Evolutionary conservation across 345 rosid species (phyloP), one percentile per base, ranked within the genome.

Genomic region (Melaleuca alternifolia): DNA sequence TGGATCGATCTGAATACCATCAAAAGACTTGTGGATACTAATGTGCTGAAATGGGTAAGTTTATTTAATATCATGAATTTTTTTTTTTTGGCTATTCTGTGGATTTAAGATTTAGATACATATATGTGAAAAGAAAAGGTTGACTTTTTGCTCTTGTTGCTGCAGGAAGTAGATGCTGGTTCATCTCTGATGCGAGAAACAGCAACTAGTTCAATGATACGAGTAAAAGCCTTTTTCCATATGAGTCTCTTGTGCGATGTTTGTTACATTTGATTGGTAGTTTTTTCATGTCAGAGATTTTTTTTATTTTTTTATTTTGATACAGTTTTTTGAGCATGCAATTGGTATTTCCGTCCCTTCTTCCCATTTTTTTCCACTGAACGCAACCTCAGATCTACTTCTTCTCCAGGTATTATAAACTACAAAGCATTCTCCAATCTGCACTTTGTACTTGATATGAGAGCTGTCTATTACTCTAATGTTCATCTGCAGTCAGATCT

Each of bases 401-500:
- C 91, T 91, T 87, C 89, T 93, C 41, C 92, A 89, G 96, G 96
- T 94, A 83, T 87, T 85, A 54, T 83, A 13, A 30, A n/a, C 81
- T 50, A 61, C 77, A 77, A 4, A 37, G 46, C 53, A 84, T 50
- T 28, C 86, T 56, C 50, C 23, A 56, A 76, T 41, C 83, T 8
- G 30, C 41, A 77, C 86, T 79, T 51, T 86, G 83, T 57, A 85
- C 30, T 85, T 41, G 71, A 65, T n/a, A 33, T n/a, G 51, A 30
- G 50, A 11, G 41, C 82, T 10, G 82, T 50, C 59, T 15, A 9
- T 88, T 84, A 76, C 28, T 62, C 24, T 85, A 84, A 33, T 88
- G 62, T 33, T 11, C 87, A 86, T 85, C 75, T 91, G 90, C 96
- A 94, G 96, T 94, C 96, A 7, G 94, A 94, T 89, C 85, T 94